phyloP scores from a whole-genome alignment of 352 stramenopile species.

The Phytophthora pinifolia region DNA sequence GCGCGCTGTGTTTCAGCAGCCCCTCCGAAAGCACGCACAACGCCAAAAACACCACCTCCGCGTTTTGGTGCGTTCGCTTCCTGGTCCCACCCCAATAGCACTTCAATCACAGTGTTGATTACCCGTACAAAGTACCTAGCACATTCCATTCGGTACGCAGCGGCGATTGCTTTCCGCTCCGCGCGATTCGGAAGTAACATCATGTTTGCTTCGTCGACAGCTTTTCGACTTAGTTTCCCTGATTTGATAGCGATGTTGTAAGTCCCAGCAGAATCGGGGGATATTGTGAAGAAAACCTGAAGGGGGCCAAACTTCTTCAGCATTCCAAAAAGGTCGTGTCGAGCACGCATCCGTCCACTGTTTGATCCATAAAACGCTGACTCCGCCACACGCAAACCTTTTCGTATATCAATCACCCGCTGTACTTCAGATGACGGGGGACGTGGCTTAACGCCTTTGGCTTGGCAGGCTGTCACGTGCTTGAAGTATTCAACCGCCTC shows the following conservation, averaged over 20 bases:
- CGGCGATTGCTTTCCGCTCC: conserved; percentile 14
- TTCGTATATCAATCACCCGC: conserved; percentile 14
- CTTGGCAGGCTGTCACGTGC: not conserved
- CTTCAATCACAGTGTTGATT: conserved; percentile 18
- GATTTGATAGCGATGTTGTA: no score
- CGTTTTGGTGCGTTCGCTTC: not conserved
- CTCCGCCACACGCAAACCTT: conserved; percentile 11
- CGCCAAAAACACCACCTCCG: conserved; percentile 26
- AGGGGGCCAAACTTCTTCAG: conserved; percentile 19
- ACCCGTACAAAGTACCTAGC: conserved; percentile 27
- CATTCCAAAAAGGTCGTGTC: conserved; percentile 21
- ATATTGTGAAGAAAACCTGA: conserved; percentile 31
- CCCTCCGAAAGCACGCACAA: conserved; percentile 25
- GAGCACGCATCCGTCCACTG: conserved; percentile 7
- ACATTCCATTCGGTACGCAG: conserved; percentile 20
- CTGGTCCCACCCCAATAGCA: conserved; percentile 19
- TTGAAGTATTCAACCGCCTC: conserved; percentile 13
- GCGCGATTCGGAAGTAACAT: no score
- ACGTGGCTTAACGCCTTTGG: not conserved
- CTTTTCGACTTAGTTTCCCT: no score
- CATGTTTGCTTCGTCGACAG: no score
- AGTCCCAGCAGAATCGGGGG: not conserved
- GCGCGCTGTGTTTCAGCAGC: conserved; percentile 28
- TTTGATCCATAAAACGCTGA: conserved; percentile 24
- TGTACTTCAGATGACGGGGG: conserved; percentile 2